Evolutionary conservation across 116 monocot genomes (phyloP).

Genomic region (Posidonia oceanica): DNA sequence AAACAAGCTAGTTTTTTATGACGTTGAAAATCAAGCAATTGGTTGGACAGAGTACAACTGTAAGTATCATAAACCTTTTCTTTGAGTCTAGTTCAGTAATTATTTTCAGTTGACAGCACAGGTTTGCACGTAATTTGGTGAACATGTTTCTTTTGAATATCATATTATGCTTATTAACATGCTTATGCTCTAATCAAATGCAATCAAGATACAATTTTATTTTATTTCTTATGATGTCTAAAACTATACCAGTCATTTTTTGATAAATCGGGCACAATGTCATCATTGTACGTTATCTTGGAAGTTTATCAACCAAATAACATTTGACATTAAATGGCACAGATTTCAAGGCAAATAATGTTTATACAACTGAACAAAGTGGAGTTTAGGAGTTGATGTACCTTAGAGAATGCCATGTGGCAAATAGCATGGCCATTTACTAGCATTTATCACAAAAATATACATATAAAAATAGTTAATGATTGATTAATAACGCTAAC

Average conservation of each 20-base stretch:
- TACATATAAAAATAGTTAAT: too few species aligned
- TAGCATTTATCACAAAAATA: too few species aligned
- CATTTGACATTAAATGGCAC: too few species aligned
- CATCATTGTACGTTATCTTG: neutral
- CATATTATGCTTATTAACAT: too few species aligned
- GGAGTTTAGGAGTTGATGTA: neutral
- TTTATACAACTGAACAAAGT: too few species aligned
- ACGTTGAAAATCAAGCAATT: constrained; percentile 67
- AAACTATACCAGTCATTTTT: neutral
- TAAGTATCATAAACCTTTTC: constrained; percentile 22
- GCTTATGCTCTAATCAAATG: too few species aligned
- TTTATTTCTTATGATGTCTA: neutral
- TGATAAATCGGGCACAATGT: neutral
- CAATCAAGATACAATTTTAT: neutral
- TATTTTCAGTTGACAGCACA: neutral
- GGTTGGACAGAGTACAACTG: constrained; percentile 89
- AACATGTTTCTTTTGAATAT: too few species aligned
- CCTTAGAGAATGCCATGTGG: neutral
- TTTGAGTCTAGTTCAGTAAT: neutral
- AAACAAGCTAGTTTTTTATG: constrained; percentile 76
- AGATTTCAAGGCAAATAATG: too few species aligned
- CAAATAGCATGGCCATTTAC: too few species aligned
- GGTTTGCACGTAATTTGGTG: neutral
- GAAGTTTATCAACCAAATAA: too few species aligned
- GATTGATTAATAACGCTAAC: too few species aligned